phyloP scores from a whole-genome alignment of 1,139 yeast genomes.

The Hemisphaericaspora xylanilytica region DNA sequence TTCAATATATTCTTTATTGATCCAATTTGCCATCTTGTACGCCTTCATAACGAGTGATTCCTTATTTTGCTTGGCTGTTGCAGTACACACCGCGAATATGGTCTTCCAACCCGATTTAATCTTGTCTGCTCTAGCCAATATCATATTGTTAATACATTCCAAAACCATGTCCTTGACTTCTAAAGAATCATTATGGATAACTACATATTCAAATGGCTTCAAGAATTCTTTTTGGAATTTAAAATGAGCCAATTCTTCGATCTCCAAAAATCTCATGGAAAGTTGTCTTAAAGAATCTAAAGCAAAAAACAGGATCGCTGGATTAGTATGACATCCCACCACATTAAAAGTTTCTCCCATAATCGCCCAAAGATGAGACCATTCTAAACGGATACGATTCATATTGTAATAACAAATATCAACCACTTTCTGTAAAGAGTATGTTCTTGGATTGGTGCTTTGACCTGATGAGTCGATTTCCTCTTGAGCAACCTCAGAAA shows the following conservation, averaged over 20 bases:
- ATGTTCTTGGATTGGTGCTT: constrained; percentile 82
- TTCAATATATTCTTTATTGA: constrained; percentile 60
- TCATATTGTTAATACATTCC: constrained; percentile 86
- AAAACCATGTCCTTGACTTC: constrained; percentile 87
- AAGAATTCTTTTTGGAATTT: constrained; percentile 93
- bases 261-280: constrained; percentile 85
- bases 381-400: constrained; percentile 93
- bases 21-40: constrained; percentile 59
- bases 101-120: constrained; percentile 96
- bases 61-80: constrained; percentile 55
- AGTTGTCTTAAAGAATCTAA: constrained; percentile 91
- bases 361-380: constrained; percentile 94
- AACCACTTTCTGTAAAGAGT: constrained; percentile 90
- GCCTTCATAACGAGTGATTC: constrained; percentile 64
- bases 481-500: constrained; percentile 82
- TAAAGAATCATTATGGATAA: constrained; percentile 61
- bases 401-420: constrained; percentile 97
- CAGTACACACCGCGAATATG: constrained; percentile 71
- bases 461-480: constrained; percentile 89
- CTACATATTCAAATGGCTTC: constrained; percentile 83
- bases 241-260: constrained; percentile 93
- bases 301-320: constrained; percentile 82
- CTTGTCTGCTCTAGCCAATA: constrained; percentile 67
- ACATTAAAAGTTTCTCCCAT: constrained; percentile 88
- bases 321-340: constrained; percentile 78